These are phyloP conservation scores for Alternaria metachromatica DNA, from an alignment of 2,329 filamentous ascomycete species.

Conservation along the genomic window DNA sequence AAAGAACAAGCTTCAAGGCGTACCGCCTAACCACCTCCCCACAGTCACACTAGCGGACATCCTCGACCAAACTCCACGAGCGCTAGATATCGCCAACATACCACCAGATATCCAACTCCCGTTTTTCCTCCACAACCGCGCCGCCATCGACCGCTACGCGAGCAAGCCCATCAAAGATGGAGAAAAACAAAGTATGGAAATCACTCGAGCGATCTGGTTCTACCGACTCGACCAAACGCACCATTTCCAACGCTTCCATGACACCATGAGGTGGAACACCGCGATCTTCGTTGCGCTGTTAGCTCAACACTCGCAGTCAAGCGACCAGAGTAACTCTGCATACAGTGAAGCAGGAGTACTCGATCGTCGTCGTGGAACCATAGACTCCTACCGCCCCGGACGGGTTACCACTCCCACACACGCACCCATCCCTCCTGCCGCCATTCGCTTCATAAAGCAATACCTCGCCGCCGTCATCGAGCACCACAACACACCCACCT, in stretches of 20 bases:
- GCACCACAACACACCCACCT: slow-evolving; percentile 21
- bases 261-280: slow-evolving; percentile 31
- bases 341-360: background rate
- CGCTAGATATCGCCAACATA: slow-evolving; percentile 17
- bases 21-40: slow-evolving; percentile 18
- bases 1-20: slow-evolving; percentile 14
- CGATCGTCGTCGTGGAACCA: background rate
- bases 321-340: too few relatives aligned
- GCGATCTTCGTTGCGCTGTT: slow-evolving; percentile 28
- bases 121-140: slow-evolving; percentile 27
- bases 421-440: background rate
- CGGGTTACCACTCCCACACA: background rate
- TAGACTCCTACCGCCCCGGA: background rate
- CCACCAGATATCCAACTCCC: slow-evolving; percentile 29
- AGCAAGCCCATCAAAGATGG: slow-evolving; percentile 17
- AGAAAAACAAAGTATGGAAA: slow-evolving; percentile 10
- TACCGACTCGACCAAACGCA: slow-evolving; percentile 22
- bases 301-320: background rate
- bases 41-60: slow-evolving; percentile 17
- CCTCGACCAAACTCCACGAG: slow-evolving; percentile 4
- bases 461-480: slow-evolving; percentile 32
- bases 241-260: slow-evolving; percentile 35
- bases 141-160: slow-evolving; percentile 6
- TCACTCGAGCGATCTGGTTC: slow-evolving; percentile 32
- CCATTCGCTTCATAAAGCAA: slow-evolving; percentile 17